These are phyloP conservation scores for Cladophialophora immunda DNA, from an alignment of 2,329 filamentous ascomycete genomes.

Conservation along the genomic window DNA sequence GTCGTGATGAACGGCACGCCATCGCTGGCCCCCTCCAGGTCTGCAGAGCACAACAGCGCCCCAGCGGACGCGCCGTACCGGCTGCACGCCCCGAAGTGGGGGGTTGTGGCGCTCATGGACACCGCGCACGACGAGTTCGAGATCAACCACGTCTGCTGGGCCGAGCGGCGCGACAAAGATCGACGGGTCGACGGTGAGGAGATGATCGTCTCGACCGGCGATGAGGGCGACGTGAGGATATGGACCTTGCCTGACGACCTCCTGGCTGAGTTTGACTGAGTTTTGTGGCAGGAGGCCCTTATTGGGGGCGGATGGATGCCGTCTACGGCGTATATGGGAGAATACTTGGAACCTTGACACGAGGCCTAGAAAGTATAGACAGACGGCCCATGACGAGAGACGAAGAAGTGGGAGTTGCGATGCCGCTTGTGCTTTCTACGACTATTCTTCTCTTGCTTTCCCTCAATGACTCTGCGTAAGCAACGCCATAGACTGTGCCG, in stretches of 20 bases:
- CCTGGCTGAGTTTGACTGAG: not conserved
- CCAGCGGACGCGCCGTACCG: conserved; percentile 27
- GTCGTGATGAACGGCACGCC: conserved; percentile 38
- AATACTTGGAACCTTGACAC: no score
- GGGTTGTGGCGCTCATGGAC: conserved; percentile 71
- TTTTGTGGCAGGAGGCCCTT: no score
- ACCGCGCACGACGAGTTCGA: conserved; percentile 92
- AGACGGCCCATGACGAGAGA: no score
- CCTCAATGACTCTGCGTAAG: no score
- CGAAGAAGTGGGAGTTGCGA: no score
- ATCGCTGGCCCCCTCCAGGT: conserved; percentile 40
- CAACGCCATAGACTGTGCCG: no score
- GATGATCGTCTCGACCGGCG: conserved; percentile 87
- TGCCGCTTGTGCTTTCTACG: no score
- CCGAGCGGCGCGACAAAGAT: conserved; percentile 75
- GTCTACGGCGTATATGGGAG: no score
- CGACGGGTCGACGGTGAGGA: conserved; percentile 72
- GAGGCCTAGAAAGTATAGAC: no score
- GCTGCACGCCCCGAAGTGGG: conserved; percentile 68
- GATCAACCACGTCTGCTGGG: conserved; percentile 92
- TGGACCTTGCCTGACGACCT: conserved; percentile 65
- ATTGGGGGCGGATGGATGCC: not conserved
- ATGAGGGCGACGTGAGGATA: conserved; percentile 86
- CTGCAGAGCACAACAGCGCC: conserved; percentile 10
- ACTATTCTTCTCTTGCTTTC: no score